Evolutionary conservation across 768 basidiomycete genomes (phyloP).

Genomic region (Gymnopilus junonius): DNA sequence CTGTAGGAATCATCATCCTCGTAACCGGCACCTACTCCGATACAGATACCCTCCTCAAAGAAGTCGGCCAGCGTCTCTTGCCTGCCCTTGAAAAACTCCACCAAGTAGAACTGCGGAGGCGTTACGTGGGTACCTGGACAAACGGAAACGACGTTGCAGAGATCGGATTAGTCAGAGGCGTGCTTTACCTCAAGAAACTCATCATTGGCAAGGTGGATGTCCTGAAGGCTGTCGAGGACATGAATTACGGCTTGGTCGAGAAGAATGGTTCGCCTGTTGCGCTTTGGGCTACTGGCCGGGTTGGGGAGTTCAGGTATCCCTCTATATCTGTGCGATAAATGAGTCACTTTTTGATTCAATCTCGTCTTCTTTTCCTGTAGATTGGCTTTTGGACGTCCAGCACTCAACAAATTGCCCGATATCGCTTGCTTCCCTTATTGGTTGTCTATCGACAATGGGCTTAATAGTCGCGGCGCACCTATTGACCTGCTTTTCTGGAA

Average conservation of each 20-base stretch:
- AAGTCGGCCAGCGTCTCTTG: constrained; percentile 37
- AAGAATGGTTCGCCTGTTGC: constrained; percentile 21
- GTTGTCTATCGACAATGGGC: constrained; percentile 31
- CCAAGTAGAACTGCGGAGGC: constrained; percentile 25
- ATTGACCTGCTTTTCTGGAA: constrained; percentile 42
- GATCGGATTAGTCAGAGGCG: constrained; percentile 35
- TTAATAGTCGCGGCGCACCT: constrained; percentile 34
- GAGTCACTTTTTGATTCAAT: neutral
- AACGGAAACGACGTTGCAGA: constrained; percentile 30
- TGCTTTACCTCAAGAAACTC: constrained; percentile 34
- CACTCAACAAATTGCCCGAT: constrained; percentile 28
- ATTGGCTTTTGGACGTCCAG: constrained; percentile 33
- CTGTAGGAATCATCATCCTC: constrained; percentile 46
- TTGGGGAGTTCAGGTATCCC: constrained; percentile 41
- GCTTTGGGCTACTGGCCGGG: constrained; percentile 42
- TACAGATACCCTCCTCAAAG: constrained; percentile 32
- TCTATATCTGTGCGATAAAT: neutral
- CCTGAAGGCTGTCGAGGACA: constrained; percentile 23
- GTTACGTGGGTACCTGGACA: constrained; percentile 40
- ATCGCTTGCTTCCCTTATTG: constrained; percentile 41
- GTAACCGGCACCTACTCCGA: constrained; percentile 41
- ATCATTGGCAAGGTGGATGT: constrained; percentile 39
- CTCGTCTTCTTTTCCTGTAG: constrained; percentile 14
- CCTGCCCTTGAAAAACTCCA: constrained; percentile 38
- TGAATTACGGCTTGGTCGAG: neutral